Conservation (phyloP, 345 rosid genomes). For the Camelina neglecta region DNA sequence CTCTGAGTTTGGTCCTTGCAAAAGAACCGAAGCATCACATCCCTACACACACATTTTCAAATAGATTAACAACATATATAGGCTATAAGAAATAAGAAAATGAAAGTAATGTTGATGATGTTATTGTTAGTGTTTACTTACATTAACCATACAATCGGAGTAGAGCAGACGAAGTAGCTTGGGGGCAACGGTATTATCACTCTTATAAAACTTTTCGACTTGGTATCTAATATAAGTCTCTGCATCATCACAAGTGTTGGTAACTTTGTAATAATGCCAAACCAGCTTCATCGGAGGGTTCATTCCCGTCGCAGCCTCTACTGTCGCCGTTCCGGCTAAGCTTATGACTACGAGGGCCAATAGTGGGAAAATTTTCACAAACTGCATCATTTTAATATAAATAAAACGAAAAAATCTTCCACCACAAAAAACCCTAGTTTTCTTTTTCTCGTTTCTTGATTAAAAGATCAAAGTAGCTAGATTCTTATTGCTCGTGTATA, state of each 20-base stretch:
- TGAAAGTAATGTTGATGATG: neutral
- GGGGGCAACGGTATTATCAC: conserved; percentile 55
- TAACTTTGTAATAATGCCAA: conserved; percentile 63
- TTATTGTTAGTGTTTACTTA: conserved; percentile 36
- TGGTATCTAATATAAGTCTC: conserved; percentile 57
- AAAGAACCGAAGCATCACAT: conserved; percentile 77
- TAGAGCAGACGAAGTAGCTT: conserved; percentile 73
- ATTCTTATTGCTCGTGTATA: conserved; percentile 9
- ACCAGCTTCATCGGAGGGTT: conserved; percentile 52
- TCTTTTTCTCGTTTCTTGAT: neutral
- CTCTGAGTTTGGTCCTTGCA: conserved; percentile 72
- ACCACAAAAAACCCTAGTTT: conserved; percentile 37
- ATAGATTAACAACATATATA: conserved; percentile 1
- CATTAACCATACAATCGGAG: conserved; percentile 76
- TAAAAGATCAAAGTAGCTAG: conserved; percentile 3
- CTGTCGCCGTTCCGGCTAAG: conserved; percentile 35
- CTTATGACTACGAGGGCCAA: conserved; percentile 35
- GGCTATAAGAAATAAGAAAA: neutral
- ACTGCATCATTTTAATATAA: conserved; percentile 17
- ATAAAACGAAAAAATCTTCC: conserved; percentile 17
- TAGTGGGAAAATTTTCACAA: conserved; percentile 30
- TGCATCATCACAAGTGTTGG: conserved; percentile 56
- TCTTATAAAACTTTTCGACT: conserved; percentile 47
- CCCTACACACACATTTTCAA: conserved; percentile 51
- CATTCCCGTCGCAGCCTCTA: conserved; percentile 50